Evolutionary conservation across 345 rosid species (phyloP), one percentile per base, ranked within the genome.

Genomic region (Sisymbrium irio): DNA sequence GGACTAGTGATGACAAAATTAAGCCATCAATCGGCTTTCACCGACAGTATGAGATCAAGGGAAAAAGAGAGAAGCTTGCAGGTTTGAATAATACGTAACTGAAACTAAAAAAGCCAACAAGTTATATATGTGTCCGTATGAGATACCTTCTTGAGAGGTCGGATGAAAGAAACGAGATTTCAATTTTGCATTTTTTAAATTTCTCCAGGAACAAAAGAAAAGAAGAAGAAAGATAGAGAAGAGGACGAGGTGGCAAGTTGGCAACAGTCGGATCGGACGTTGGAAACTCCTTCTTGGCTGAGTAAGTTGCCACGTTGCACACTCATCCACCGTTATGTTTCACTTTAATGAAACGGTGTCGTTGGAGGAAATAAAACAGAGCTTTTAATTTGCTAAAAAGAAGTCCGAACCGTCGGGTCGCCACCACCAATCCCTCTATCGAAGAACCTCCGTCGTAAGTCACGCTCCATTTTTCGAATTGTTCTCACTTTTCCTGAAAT

Each of bases 191-290:
- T 36, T 60, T 68, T 32, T 22, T 22, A 22, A 22, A 15, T 33
- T 53, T 62, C 44, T 54, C 18, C 53, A 9, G 0, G 10, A 18
- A n/a, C 9, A 55, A 55, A 53, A 0, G 7, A 4, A 49, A 1
- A 50, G 10, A 11, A 20, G 1, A 22, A 10, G 53, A 55, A 30
- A 0, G 22, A 9, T 0, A 13, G 0, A 41, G 57, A n/a, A n/a
- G n/a, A n/a, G n/a, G n/a, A n/a, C n/a, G n/a, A n/a, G n/a, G n/a
- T n/a, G n/a, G n/a, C n/a, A n/a, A n/a, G n/a, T 30, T 67, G 55
- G 54, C 68, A 22, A 60, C 20, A 19, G 63, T 76, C 80, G 76
- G 75, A 70, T 76, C 80, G 76, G 75, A 70, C 79, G 79, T 17
- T 19, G 46, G 57, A 33, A 75, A 54, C 49, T 77, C 55, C 14